Conservation (phyloP, 148 eudicot genomes). For the Camellia sinensis region DNA sequence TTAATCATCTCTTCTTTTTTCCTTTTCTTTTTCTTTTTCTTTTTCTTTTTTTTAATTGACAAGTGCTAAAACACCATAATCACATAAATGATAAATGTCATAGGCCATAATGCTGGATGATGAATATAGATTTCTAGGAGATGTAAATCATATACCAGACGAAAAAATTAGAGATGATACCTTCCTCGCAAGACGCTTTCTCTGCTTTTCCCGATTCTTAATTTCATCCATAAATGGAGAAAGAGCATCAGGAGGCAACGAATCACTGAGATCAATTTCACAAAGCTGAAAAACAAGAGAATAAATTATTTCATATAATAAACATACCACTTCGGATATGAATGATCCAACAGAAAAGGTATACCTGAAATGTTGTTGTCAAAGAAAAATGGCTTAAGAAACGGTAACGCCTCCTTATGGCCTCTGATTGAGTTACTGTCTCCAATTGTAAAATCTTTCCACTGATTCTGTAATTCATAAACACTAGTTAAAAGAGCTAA, state of each 20-base stretch:
- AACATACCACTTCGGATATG: neutral
- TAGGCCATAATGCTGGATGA: neutral
- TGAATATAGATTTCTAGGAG: neutral
- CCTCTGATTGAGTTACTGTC: slow-evolving; percentile 88
- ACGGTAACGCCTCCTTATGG: slow-evolving; percentile 89
- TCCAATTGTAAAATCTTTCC: slow-evolving; percentile 88
- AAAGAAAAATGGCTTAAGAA: slow-evolving; percentile 85
- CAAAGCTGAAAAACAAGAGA: slow-evolving; percentile 58
- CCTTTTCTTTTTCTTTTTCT: too few species aligned
- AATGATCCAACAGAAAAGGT: neutral
- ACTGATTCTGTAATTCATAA: slow-evolving; percentile 50
- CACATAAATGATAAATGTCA: neutral
- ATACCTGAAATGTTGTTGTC: slow-evolving; percentile 91
- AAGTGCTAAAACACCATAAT: neutral
- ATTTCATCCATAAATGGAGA: slow-evolving; percentile 90
- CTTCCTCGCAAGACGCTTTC: slow-evolving; percentile 75
- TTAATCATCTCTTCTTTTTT: neutral
- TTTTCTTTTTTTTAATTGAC: too few species aligned
- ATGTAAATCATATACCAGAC: neutral
- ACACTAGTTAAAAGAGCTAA: slow-evolving; percentile 15
- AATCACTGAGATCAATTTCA: slow-evolving; percentile 62
- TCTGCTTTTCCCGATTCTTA: slow-evolving; percentile 82
- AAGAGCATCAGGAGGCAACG: slow-evolving; percentile 61
- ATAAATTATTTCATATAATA: slow-evolving; percentile 2
- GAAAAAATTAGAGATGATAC: slow-evolving; percentile 27